Conservation (phyloP, 768 basidiomycete species). For the Rhizopogon vinicolor region DNA sequence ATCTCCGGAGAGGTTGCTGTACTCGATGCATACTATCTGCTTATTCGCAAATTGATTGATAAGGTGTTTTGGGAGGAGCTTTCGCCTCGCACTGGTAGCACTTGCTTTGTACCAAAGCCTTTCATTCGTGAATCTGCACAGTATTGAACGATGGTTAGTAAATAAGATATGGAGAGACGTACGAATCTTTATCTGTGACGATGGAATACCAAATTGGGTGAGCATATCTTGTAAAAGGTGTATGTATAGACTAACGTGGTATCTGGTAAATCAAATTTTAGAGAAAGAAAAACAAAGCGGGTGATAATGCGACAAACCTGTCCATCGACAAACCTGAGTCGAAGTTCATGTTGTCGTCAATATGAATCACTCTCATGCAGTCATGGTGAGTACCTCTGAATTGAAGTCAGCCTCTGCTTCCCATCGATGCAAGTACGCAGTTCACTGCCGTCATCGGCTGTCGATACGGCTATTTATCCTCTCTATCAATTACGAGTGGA, state of each 20-base stretch:
- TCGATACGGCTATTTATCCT: constrained; percentile 31
- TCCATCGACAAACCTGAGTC: constrained; percentile 48
- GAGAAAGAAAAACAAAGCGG: not conserved
- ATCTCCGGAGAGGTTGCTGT: constrained; percentile 39
- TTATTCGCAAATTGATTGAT: constrained; percentile 37
- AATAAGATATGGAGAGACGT: constrained; percentile 7
- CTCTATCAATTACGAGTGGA: not conserved
- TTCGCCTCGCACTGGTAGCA: constrained; percentile 15
- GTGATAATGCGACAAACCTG: constrained; percentile 35
- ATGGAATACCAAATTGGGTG: constrained; percentile 4
- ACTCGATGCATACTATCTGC: constrained; percentile 51
- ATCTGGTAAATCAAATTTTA: constrained; percentile 27
- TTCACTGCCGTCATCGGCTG: constrained; percentile 37
- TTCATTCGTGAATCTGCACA: constrained; percentile 24
- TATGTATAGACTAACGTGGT: constrained; percentile 30
- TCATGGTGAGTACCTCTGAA: constrained; percentile 39
- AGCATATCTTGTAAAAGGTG: not conserved
- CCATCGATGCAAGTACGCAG: constrained; percentile 60
- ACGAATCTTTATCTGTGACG: constrained; percentile 37
- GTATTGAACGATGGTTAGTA: not conserved
- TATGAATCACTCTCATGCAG: not conserved
- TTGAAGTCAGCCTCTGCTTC: constrained; percentile 69
- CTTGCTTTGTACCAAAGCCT: constrained; percentile 34
- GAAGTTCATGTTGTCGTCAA: not conserved
- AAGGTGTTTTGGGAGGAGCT: constrained; percentile 30